phyloP scores from a whole-genome alignment of 1,284 basidiomycete genomes.

The Puccinia triticina region DNA sequence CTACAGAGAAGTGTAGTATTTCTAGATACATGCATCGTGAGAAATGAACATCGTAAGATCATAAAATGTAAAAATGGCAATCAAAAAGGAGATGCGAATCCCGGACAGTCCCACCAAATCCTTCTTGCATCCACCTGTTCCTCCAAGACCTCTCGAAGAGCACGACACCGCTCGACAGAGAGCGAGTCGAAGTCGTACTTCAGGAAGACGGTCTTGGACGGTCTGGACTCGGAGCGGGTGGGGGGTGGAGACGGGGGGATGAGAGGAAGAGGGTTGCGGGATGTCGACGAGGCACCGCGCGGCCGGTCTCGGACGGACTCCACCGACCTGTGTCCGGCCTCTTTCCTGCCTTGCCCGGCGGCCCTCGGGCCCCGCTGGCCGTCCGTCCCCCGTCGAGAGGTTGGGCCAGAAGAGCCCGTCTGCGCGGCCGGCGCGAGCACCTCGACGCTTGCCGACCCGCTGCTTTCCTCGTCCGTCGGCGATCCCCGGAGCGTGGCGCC shows the following conservation, averaged over 20 bases:
- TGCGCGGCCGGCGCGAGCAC: background rate
- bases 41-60: too few relatives aligned
- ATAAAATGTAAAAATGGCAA: too few relatives aligned
- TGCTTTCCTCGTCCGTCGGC: background rate
- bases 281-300: background rate
- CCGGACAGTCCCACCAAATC: background rate
- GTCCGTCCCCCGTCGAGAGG: background rate
- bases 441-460: constrained; percentile 22
- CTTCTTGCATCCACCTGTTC: background rate
- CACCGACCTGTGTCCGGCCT: background rate
- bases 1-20: too few relatives aligned
- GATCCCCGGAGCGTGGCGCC: background rate
- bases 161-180: constrained; percentile 7
- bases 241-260: background rate
- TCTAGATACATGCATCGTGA: too few relatives aligned
- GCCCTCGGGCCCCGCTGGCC: background rate
- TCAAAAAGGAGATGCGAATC: background rate
- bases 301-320: background rate
- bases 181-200: constrained; percentile 22
- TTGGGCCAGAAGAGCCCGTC: background rate
- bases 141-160: constrained; percentile 15
- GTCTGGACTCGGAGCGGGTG: background rate
- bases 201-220: background rate
- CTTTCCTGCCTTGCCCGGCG: background rate
- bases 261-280: background rate